Conservation (phyloP, 306 rosid species). For the Acmispon strigosus region DNA sequence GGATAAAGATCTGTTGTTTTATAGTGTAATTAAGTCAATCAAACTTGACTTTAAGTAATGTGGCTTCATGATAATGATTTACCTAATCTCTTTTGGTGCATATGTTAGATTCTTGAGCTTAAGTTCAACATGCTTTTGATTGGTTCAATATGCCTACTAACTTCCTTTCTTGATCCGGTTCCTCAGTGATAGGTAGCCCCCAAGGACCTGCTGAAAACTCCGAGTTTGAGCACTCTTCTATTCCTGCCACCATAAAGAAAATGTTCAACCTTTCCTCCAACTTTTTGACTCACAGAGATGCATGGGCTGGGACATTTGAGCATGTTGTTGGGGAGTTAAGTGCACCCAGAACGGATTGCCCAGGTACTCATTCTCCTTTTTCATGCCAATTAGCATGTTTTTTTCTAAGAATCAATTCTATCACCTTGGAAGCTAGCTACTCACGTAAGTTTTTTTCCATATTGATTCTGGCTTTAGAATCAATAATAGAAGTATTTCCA, state of each 20-base stretch:
- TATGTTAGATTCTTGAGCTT: constrained; percentile 18
- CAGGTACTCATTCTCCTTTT: constrained; percentile 39
- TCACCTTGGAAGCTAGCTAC: too few relatives aligned
- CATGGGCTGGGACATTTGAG: constrained; percentile 99
- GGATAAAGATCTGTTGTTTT: constrained; percentile 2
- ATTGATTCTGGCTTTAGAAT: too few relatives aligned
- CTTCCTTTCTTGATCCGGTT: constrained; percentile 19
- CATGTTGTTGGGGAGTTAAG: constrained; percentile 56
- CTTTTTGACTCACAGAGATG: constrained; percentile 95
- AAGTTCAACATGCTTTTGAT: neutral
- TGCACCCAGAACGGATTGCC: constrained; percentile 92
- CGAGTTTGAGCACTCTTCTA: constrained; percentile 94
- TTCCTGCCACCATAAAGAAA: constrained; percentile 98
- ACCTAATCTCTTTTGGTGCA: neutral
- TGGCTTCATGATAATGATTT: constrained; percentile 6
- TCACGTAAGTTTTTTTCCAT: too few relatives aligned
- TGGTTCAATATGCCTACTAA: constrained; percentile 13
- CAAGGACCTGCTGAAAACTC: constrained; percentile 81
- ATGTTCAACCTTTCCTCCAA: constrained; percentile 83
- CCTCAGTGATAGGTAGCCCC: constrained; percentile 63
- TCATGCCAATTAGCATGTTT: neutral
- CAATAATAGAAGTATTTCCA: too few relatives aligned
- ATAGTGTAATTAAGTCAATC: constrained; percentile 1
- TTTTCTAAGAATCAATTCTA: too few relatives aligned
- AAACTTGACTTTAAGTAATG: constrained; percentile 12